Percentiles rank a stretch among this genome's conserved stretches.
phyloP scores from a whole-genome alignment of 2,329 filamentous ascomycete genomes.

The Coleophoma crateriformis region DNA sequence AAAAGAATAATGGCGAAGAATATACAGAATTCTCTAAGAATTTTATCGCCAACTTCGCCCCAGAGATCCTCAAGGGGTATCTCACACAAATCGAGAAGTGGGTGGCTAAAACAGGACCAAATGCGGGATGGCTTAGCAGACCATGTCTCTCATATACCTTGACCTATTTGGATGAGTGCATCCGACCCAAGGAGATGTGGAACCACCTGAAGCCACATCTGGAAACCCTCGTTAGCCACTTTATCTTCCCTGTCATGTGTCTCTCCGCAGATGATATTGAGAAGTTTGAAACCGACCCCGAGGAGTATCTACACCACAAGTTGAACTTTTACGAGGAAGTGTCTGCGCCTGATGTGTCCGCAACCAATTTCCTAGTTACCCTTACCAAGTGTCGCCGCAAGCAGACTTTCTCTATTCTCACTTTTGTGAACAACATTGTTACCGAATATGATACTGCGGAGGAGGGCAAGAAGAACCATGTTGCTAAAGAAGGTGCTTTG shows the following conservation, averaged over 20 bases:
- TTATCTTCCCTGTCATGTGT: constrained; percentile 93
- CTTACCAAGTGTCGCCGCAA: constrained; percentile 92
- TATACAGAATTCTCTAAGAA: constrained; percentile 80
- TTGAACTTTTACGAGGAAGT: constrained; percentile 98
- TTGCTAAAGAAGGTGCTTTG: constrained; percentile 93
- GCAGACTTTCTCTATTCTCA: constrained; percentile 90
- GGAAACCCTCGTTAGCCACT: constrained; percentile 86
- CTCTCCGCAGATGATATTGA: constrained; percentile 88
- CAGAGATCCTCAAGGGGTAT: constrained; percentile 94
- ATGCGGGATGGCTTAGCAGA: constrained; percentile 75
- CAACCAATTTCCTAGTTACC: constrained; percentile 93
- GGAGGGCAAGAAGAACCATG: constrained; percentile 85
- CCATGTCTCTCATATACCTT: constrained; percentile 90
- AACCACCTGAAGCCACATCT: constrained; percentile 87
- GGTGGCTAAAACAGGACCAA: constrained; percentile 74
- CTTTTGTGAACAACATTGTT: constrained; percentile 92
- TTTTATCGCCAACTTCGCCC: constrained; percentile 87
- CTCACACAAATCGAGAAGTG: constrained; percentile 94
- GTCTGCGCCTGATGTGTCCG: constrained; percentile 88
- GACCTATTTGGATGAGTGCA: constrained; percentile 93
- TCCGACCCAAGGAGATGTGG: constrained; percentile 98
- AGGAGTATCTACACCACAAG: constrained; percentile 95
- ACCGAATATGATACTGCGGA: constrained; percentile 83
- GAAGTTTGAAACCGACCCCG: constrained; percentile 88
- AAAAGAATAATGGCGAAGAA: constrained; percentile 69